These are phyloP conservation scores for Termitomyces sp. DNA, from an alignment of 768 basidiomycete species.

Conservation along the genomic window DNA sequence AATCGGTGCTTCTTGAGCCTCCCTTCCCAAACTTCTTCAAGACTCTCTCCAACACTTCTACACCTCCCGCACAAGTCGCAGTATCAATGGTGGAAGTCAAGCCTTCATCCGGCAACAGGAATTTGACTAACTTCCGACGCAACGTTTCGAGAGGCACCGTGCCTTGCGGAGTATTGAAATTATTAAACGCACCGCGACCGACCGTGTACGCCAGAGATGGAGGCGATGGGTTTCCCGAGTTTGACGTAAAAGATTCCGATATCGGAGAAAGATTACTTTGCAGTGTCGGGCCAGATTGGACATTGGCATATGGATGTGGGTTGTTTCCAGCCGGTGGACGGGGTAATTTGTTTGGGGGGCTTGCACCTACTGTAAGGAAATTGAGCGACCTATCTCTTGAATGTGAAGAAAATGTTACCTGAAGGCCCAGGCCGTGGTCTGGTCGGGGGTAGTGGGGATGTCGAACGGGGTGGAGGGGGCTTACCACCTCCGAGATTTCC, in stretches of 20 bases:
- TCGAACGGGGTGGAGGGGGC: constrained; percentile 33
- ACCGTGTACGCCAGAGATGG: constrained; percentile 48
- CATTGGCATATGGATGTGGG: constrained; percentile 57
- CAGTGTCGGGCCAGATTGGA: constrained; percentile 40
- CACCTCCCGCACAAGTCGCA: constrained; percentile 72
- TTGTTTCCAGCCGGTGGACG: constrained; percentile 38
- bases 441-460: constrained; percentile 38
- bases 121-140: constrained; percentile 83
- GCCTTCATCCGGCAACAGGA: constrained; percentile 79
- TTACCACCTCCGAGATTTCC: constrained; percentile 44
- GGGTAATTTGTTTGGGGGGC: constrained; percentile 36
- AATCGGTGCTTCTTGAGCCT: constrained; percentile 36
- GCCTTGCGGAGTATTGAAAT: constrained; percentile 36
- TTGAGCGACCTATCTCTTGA: constrained; percentile 49
- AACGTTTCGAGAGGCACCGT: constrained; percentile 70
- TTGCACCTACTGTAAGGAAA: constrained; percentile 30
- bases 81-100: constrained; percentile 77
- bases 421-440: constrained; percentile 22
- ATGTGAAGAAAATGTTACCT: constrained; percentile 32
- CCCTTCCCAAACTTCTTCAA: constrained; percentile 86
- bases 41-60: constrained; percentile 85
- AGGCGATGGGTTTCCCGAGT: constrained; percentile 43
- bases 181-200: constrained; percentile 57
- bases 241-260: constrained; percentile 52
- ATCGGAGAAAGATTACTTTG: constrained; percentile 66